phyloP scores from a whole-genome alignment of 140 eudicot species.

The Oenanthe javanica region DNA sequence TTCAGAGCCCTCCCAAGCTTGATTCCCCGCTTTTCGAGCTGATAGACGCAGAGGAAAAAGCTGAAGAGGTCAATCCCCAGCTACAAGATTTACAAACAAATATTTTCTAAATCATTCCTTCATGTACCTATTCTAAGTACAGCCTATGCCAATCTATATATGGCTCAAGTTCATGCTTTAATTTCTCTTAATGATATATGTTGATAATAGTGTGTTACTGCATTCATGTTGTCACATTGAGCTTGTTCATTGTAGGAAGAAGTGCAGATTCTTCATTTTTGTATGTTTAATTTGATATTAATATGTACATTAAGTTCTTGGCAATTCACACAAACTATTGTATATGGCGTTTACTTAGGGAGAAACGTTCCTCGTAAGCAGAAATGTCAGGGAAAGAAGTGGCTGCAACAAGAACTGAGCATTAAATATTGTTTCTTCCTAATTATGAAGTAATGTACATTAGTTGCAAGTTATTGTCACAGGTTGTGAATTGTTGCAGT shows the following conservation, averaged over 20 bases:
- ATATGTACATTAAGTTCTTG: neutral
- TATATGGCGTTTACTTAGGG: neutral
- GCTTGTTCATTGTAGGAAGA: constrained; percentile 1
- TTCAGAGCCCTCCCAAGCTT: constrained; percentile 83
- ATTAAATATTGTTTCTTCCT: neutral
- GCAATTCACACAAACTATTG: neutral
- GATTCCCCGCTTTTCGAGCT: constrained; percentile 53
- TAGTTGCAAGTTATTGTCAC: neutral
- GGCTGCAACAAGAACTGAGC: neutral
- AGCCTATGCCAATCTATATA: neutral
- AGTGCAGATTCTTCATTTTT: neutral
- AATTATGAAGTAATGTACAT: neutral
- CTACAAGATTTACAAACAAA: constrained; percentile 71
- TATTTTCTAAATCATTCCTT: constrained; percentile 47
- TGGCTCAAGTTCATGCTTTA: neutral
- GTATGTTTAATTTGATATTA: neutral
- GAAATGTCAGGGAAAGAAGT: neutral
- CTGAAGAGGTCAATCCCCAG: constrained; percentile 49
- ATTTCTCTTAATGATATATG: neutral
- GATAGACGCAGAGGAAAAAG: constrained; percentile 38
- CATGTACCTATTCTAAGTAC: neutral
- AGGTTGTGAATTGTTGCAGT: neutral
- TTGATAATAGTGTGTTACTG: neutral
- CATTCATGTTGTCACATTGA: neutral
- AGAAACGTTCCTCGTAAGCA: neutral